Base-by-base conservation (phyloP, 345 rosid species). In the Bruguiera sexangula region DNA sequence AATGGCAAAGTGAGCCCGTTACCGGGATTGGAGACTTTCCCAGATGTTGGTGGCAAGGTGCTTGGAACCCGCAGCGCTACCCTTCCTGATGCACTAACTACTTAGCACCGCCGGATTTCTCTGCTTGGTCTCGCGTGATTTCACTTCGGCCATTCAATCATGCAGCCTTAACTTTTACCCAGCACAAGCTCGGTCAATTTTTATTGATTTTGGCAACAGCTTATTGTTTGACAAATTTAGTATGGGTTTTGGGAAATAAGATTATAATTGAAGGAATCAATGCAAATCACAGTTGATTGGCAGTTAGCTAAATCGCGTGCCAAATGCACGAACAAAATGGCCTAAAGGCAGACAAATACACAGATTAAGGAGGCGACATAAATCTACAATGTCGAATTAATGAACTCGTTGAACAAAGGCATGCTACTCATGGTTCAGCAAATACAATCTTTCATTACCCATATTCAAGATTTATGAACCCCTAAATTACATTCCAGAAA, bases 1-100 rank as follows among this genome's bases (percentile, higher is more conserved):
- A 39, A 66, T 5, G 95, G 98, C 55, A 87, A 82, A 73, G 82
- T 88, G 57, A 77, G 75, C 24, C 77, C 85, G 27, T 67, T 92
- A 78, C 79, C 86, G 3, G 92, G 88, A 36, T 77, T 79, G 5
- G 91, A 92, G 69, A 83, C 77, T 0, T 92, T 92, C 70, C 96
- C 98, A 0, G 98, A 88, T 69, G 92, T 88, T 22, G 96, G 98
- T 20, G 98, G 98, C 52, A 92, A 74, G 78, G 82, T 92, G 53
- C 85, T 86, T 0, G 98, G 98, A 39, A 62, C 81, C 22, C 87
- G 87, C 4, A 65, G 89, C 7, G 90, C 26, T 22, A 56, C 74
- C 13, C 91, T 92, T 61, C 98, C 98, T 0, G 89, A 82, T 75
- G 81, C 87, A 31, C 83, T 89, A 46, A 92, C 97, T 1, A 89